Conservation (phyloP, 1,139 yeast genomes). For the Wickerhamomyces sp. region DNA sequence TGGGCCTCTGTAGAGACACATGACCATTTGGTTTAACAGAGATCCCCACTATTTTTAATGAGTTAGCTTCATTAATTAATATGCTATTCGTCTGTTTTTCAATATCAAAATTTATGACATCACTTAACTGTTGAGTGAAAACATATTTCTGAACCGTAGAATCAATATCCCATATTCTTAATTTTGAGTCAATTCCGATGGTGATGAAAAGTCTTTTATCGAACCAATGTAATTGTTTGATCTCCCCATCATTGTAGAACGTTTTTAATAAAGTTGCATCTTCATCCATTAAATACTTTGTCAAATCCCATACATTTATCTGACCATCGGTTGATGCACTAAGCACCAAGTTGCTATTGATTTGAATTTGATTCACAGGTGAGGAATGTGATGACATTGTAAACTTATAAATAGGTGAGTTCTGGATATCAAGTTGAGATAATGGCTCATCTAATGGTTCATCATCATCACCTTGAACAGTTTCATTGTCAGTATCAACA, state of each 20-base stretch:
- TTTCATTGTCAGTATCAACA: conserved; percentile 2
- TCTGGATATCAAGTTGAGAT: no score
- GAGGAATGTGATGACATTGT: conserved; percentile 8
- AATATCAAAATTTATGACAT: background rate
- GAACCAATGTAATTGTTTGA: conserved; percentile 8
- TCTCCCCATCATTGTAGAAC: conserved; percentile 1
- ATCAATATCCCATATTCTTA: conserved; percentile 8
- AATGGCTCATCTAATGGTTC: background rate
- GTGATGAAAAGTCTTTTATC: conserved; percentile 7
- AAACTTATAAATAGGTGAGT: conserved; percentile 1
- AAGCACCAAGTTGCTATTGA: conserved; percentile 5
- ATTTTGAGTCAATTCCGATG: background rate
- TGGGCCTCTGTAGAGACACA: background rate
- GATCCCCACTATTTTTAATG: background rate
- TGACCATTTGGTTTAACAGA: background rate
- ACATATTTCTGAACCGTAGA: background rate
- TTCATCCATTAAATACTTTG: background rate
- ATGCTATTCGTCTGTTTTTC: background rate
- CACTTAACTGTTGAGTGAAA: background rate
- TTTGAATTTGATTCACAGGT: conserved; percentile 4
- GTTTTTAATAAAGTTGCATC: background rate
- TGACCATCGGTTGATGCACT: conserved; percentile 12
- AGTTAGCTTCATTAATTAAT: background rate
- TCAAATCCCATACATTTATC: conserved; percentile 9
- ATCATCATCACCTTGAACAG: background rate